Evolutionary conservation across 345 rosid species (phyloP).

Genomic region (Melaleuca alternifolia): DNA sequence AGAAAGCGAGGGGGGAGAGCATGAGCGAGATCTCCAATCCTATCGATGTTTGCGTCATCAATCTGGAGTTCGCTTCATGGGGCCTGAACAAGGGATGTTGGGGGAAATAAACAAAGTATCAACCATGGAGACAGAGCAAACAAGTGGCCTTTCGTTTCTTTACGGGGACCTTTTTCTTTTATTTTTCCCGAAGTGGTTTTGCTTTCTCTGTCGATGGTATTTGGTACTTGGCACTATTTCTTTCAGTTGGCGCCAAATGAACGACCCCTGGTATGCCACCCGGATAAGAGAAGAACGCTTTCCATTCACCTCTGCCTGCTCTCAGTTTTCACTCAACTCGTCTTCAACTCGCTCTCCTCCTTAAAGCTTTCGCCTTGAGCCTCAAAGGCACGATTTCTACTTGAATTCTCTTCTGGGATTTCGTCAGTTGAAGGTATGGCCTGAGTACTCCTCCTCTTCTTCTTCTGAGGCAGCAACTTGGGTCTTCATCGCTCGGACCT

Average conservation of each 20-base stretch:
- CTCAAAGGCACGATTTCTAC: neutral
- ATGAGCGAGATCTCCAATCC: neutral
- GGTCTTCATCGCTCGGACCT: neutral
- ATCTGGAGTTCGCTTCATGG: neutral
- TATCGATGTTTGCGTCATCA: neutral
- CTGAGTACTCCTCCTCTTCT: neutral
- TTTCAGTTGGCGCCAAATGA: conserved; percentile 8
- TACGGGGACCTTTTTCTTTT: neutral
- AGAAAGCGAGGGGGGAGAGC: neutral
- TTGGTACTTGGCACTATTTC: neutral
- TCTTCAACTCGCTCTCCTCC: neutral
- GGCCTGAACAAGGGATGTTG: neutral
- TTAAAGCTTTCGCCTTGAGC: neutral
- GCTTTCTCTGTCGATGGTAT: neutral
- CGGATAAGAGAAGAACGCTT: neutral
- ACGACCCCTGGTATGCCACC: neutral
- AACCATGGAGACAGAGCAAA: neutral
- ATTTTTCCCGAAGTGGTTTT: neutral
- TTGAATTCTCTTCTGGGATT: neutral
- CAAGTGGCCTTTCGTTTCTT: neutral
- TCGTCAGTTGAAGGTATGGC: neutral
- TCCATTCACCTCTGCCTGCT: neutral
- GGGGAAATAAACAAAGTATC: neutral
- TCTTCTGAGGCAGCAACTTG: neutral
- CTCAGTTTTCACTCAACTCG: neutral